Conservation (phyloP, 2,329 filamentous ascomycete species). For the Fusarium illudens region DNA sequence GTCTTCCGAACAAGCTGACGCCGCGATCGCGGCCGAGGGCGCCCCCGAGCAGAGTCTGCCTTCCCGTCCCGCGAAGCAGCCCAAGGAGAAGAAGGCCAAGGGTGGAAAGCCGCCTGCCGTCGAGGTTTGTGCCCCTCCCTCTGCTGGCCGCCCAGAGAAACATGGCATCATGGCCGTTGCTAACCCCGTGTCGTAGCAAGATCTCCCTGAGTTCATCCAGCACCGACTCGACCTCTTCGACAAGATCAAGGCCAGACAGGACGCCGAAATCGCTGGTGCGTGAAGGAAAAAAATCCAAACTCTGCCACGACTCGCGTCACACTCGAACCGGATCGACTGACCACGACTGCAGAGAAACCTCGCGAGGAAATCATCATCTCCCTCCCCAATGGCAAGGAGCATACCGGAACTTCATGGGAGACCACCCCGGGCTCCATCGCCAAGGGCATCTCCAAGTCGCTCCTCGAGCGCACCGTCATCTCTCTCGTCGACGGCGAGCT, state of each 20-base stretch:
- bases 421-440: slow-evolving; percentile 85
- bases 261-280: slow-evolving; percentile 71
- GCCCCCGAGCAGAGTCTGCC: slow-evolving; percentile 47
- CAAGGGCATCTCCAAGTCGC: slow-evolving; percentile 83
- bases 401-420: slow-evolving; percentile 85
- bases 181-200: slow-evolving; percentile 45
- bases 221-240: slow-evolving; percentile 89
- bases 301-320: background rate
- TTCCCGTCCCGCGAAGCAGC: slow-evolving; percentile 49
- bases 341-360: slow-evolving; percentile 64
- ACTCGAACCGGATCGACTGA: slow-evolving; percentile 32
- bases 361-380: slow-evolving; percentile 79
- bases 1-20: slow-evolving; percentile 51
- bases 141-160: background rate
- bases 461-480: slow-evolving; percentile 86
- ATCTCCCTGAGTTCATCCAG: slow-evolving; percentile 78
- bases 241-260: slow-evolving; percentile 82
- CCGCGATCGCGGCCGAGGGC: slow-evolving; percentile 47
- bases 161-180: slow-evolving; percentile 20
- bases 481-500: slow-evolving; percentile 83
- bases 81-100: slow-evolving; percentile 55
- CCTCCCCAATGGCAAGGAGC: slow-evolving; percentile 74
- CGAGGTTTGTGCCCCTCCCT: slow-evolving; percentile 48
- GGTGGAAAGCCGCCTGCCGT: slow-evolving; percentile 68
- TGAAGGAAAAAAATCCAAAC: slow-evolving; percentile 17